Conservation (phyloP, 31 red algal genomes). For the Asparagopsis taxiformis region DNA sequence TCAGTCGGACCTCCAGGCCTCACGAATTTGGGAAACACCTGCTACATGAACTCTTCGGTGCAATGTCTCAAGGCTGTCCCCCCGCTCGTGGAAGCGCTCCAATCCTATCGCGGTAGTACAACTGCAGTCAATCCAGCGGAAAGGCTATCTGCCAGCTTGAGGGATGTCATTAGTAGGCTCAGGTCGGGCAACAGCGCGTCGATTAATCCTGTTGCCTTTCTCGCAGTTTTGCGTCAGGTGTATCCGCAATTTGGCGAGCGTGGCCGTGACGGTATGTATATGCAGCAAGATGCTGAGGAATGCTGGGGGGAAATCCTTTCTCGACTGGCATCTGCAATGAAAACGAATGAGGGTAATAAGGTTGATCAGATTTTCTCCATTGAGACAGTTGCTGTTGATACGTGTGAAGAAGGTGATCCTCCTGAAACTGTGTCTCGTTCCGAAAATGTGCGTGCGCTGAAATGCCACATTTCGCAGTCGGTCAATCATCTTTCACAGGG, state of each 20-base stretch:
- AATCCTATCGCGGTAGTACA: slow-evolving; percentile 27
- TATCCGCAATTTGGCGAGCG: slow-evolving; percentile 91
- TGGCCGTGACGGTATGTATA: slow-evolving; percentile 54
- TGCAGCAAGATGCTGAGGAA: slow-evolving; percentile 97
- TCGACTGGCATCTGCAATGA: slow-evolving; percentile 31
- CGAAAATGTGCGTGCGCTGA: slow-evolving; percentile 60
- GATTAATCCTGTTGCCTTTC: slow-evolving; percentile 58
- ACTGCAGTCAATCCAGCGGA: slow-evolving; percentile 47
- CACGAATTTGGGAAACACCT: slow-evolving; percentile 89
- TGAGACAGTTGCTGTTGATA: slow-evolving; percentile 53
- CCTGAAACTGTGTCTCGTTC: slow-evolving; percentile 26
- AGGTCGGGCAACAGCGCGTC: slow-evolving; percentile 3
- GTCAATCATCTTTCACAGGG: slow-evolving; percentile 83
- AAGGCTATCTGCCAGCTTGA: slow-evolving; percentile 38
- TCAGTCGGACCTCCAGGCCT: slow-evolving; percentile 60
- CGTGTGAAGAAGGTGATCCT: slow-evolving; percentile 53
- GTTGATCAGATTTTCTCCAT: slow-evolving; percentile 79
- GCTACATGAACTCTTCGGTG: slow-evolving; percentile 92
- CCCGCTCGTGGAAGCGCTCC: slow-evolving; percentile 54
- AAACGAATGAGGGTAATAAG: slow-evolving; percentile 12
- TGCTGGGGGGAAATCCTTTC: slow-evolving; percentile 78
- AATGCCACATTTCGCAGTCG: slow-evolving; percentile 80
- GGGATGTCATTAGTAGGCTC: slow-evolving; percentile 43
- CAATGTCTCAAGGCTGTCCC: slow-evolving; percentile 76
- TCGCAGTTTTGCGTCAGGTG: slow-evolving; percentile 56